Evolutionary conservation across 2,329 filamentous ascomycete species (phyloP).

Genomic region (Fusarium cyanostomum): DNA sequence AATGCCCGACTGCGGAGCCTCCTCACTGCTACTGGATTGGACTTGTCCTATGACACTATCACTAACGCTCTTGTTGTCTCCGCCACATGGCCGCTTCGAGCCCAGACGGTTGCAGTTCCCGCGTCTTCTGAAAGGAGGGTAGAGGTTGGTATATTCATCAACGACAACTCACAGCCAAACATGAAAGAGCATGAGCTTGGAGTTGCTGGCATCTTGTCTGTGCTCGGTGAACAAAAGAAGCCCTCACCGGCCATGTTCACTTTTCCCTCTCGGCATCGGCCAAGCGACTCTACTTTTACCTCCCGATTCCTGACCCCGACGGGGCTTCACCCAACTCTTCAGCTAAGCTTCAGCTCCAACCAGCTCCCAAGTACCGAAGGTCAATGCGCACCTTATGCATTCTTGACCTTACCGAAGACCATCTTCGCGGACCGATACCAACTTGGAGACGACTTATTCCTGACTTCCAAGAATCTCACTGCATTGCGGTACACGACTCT

Average conservation of each 20-base stretch:
- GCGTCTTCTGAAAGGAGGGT: constrained; percentile 63
- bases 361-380: constrained; percentile 61
- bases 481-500: constrained; percentile 74
- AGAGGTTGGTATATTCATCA: constrained; percentile 82
- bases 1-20: constrained; percentile 55
- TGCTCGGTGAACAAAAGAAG: constrained; percentile 77
- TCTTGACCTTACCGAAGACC: constrained; percentile 81
- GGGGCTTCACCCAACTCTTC: constrained; percentile 84
- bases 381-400: constrained; percentile 78
- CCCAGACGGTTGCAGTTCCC: constrained; percentile 53
- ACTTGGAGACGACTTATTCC: constrained; percentile 78
- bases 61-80: constrained; percentile 73
- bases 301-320: constrained; percentile 74
- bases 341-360: constrained; percentile 68
- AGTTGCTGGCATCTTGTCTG: constrained; percentile 79
- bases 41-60: constrained; percentile 79
- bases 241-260: constrained; percentile 83
- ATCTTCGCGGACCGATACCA: constrained; percentile 92
- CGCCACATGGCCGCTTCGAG: constrained; percentile 66
- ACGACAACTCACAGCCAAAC: constrained; percentile 63
- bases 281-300: constrained; percentile 66
- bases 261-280: constrained; percentile 80
- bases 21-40: constrained; percentile 69
- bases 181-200: constrained; percentile 78
- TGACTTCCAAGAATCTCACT: constrained; percentile 80